These are phyloP conservation scores for Amanita inopinata DNA, from an alignment of 768 basidiomycete genomes.

Conservation along the genomic window DNA sequence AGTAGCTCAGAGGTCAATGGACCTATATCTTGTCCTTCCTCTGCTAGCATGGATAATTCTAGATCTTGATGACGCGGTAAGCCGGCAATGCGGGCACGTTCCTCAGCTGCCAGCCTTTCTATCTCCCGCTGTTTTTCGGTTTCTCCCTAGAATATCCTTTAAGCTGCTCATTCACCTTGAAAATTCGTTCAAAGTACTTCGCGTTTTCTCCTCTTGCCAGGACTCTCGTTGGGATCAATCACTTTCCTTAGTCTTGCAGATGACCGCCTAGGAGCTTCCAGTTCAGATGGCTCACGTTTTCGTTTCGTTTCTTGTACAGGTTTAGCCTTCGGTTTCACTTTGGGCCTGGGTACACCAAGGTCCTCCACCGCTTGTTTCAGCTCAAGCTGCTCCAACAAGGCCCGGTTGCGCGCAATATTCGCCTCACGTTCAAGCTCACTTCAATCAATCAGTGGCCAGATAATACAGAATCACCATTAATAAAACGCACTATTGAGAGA, in stretches of 20 bases:
- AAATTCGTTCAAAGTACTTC: conserved; percentile 32
- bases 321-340: conserved; percentile 36
- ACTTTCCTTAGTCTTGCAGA: conserved; percentile 48
- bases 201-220: conserved; percentile 53
- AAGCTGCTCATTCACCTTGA: background rate
- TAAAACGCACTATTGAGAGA: conserved; percentile 43
- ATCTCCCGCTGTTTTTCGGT: conserved; percentile 37
- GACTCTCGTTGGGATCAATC: conserved; percentile 54
- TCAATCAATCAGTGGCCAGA: background rate
- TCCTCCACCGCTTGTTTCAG: conserved; percentile 44
- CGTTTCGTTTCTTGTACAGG: conserved; percentile 51
- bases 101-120: conserved; percentile 53
- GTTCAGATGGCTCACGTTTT: conserved; percentile 38
- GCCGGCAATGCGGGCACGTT: conserved; percentile 51
- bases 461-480: background rate
- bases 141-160: conserved; percentile 29
- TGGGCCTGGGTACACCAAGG: conserved; percentile 35
- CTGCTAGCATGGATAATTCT: conserved; percentile 48
- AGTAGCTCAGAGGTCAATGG: conserved; percentile 38
- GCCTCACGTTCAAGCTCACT: conserved; percentile 68
- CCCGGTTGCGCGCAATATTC: conserved; percentile 75
- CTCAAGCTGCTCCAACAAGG: conserved; percentile 62
- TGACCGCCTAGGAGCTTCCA: conserved; percentile 49
- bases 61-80: conserved; percentile 61
- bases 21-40: conserved; percentile 35